Evolutionary conservation across 2,329 filamentous ascomycete species (phyloP).

Genomic region (Aureobasidium subglaciale): DNA sequence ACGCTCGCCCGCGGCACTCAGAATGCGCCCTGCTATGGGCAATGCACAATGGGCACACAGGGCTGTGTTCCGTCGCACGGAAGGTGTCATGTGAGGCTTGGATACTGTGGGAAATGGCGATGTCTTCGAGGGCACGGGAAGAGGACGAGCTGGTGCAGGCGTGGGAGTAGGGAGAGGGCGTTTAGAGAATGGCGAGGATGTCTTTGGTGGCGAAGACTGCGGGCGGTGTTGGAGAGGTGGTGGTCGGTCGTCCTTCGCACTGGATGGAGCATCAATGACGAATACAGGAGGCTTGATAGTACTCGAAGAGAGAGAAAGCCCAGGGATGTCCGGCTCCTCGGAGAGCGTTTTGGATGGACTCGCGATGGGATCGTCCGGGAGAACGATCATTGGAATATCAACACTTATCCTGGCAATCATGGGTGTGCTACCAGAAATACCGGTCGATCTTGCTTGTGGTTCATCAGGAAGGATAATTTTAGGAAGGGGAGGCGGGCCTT

Average conservation of each 20-base stretch:
- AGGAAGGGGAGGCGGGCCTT: constrained; percentile 33
- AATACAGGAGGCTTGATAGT: constrained; percentile 17
- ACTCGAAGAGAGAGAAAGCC: constrained; percentile 20
- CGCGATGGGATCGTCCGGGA: constrained; percentile 35
- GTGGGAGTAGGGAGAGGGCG: constrained; percentile 23
- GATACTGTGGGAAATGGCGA: constrained; percentile 6
- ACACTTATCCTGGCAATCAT: constrained; percentile 5
- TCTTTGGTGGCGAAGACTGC: constrained; percentile 16
- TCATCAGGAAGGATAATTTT: constrained; percentile 44
- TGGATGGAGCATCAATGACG: constrained; percentile 17
- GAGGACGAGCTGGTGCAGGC: constrained; percentile 38
- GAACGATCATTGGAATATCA: constrained; percentile 40
- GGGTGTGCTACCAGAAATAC: background rate
- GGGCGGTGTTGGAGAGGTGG: constrained; percentile 23
- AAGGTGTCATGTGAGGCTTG: constrained; percentile 37
- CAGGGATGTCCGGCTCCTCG: constrained; percentile 30
- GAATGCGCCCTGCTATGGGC: constrained; percentile 83
- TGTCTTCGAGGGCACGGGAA: constrained; percentile 39
- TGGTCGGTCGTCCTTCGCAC: background rate
- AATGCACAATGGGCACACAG: constrained; percentile 77
- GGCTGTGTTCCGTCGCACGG: constrained; percentile 52
- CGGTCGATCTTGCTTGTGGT: constrained; percentile 19
- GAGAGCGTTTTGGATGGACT: constrained; percentile 26
- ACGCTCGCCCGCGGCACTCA: constrained; percentile 71
- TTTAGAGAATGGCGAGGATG: constrained; percentile 19